Evolutionary conservation across 768 basidiomycete species (phyloP), one percentile per base, ranked within the genome.

Genomic region (Suillus spraguei): DNA sequence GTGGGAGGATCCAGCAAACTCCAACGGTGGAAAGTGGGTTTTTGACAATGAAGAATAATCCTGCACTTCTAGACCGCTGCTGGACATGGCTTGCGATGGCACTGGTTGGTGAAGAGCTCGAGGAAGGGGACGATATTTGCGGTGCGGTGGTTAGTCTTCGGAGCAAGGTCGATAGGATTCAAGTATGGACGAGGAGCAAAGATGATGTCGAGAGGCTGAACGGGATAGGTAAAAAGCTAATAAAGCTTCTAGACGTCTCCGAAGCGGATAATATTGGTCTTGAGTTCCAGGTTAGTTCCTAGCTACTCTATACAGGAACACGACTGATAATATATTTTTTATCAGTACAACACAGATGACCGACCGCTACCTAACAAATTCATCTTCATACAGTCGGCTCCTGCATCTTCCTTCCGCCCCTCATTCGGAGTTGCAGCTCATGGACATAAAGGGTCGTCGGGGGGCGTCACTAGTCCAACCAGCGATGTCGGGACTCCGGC

Each of bases 1-100:
- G 95, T 97, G 95, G 95, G 95, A 97, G 78, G 95, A 97, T 74
- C 85, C 86, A 36, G 92, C 94, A 60, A 97, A 97, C 71, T 91
- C 92, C 32, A 85, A 89, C 60, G 95, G 95, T 22, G 95, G 95
- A 41, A 96, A 95, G 78, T 97, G 95, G 95, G 94, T 95, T 22
- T n/a, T 76, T 98, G 63, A 94, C 94, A 70, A 94, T 97, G 89
- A 90, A 91, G 80, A 89, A 90, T 69, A 91, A 89, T 67, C 87
- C 92, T 4, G 76, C 77, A 54, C 74, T 95, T 68, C 79, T 97
- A 58, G 95, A 97, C 79, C 83, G 91, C 42, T 93, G 90, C 74
- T 97, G 95, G 95, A 83, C 82, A 54, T 95, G 93, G 87, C 81
- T 97, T 22, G 88, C 91, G 38, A 94, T 97, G 90, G 93, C 92